Evolutionary conservation across 2,329 filamentous ascomycete species (phyloP).

Genomic region (Colletotrichum sp.): DNA sequence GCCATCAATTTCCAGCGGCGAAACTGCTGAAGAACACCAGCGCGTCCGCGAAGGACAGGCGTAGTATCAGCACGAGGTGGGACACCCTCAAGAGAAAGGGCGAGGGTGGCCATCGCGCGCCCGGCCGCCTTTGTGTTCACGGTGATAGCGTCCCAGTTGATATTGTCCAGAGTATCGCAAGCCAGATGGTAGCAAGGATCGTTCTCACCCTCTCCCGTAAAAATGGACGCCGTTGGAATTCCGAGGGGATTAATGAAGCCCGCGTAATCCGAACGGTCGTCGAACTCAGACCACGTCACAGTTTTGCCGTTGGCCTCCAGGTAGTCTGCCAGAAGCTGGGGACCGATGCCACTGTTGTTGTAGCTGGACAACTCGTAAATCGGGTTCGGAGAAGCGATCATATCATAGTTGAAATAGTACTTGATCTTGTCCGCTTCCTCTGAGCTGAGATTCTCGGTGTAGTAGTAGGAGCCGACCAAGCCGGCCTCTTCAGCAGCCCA

Average conservation of each 20-base stretch:
- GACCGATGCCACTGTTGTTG: slow-evolving; percentile 39
- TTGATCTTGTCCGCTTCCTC: slow-evolving; percentile 58
- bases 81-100: slow-evolving; percentile 39
- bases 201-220: slow-evolving; percentile 40
- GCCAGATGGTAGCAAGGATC: slow-evolving; percentile 44
- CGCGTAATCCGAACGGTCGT: slow-evolving; percentile 41
- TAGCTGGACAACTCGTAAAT: slow-evolving; percentile 38
- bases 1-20: slow-evolving; percentile 5
- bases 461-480: slow-evolving; percentile 45
- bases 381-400: slow-evolving; percentile 57
- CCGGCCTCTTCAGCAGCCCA: slow-evolving; percentile 48
- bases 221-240: slow-evolving; percentile 43
- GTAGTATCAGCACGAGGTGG: slow-evolving; percentile 32
- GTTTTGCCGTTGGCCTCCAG: slow-evolving; percentile 35
- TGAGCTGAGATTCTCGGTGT: slow-evolving; percentile 37
- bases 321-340: slow-evolving; percentile 37
- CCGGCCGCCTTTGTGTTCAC: slow-evolving; percentile 52
- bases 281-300: slow-evolving; percentile 38
- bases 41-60: slow-evolving; percentile 25
- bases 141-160: slow-evolving; percentile 42
- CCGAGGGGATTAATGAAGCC: slow-evolving; percentile 40
- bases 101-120: slow-evolving; percentile 48
- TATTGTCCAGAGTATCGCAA: slow-evolving; percentile 44
- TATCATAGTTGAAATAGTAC: slow-evolving; percentile 75
- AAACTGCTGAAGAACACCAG: slow-evolving; percentile 10